Base-by-base conservation (phyloP, 805 yeast genomes). In the Candida adriatica region DNA sequence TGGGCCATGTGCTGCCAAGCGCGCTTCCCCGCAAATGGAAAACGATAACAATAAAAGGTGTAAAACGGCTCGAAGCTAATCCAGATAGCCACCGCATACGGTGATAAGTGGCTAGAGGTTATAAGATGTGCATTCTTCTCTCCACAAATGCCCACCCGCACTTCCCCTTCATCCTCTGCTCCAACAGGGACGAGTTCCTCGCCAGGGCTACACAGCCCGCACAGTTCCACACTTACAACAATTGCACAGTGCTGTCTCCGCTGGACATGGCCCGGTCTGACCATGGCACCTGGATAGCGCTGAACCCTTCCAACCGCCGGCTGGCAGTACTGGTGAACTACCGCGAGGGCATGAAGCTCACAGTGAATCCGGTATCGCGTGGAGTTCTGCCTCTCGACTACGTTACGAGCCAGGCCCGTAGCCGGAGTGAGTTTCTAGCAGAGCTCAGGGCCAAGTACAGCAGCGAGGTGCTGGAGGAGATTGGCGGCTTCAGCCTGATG, bases 231-330 rank as follows among this genome's bases (percentile, higher is more conserved):
- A 34, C 56, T 38, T 56, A 61, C 30, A 53, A 56, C 21, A 27
- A 43, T 18, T 43, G 42, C 18, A 33, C 10, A 29, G 58, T 80
- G 2, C 51, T 85, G 8, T 70, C 81, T 6, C 96, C 96, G 0
- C 58, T 67, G 23, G 96, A 90, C 53, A 53, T 82, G 45, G 85
- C 79, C 1, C 56, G 87, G 21, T 57, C 64, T 2, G 87, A 76
- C 34, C 84, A 74, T 41, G 96, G 98, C 1, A 84, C 96, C 0
- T 92, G 98, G 98, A 73, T 85, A 2, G 96, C 95, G 0, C 68
- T 81, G 2, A 66, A 74, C 24, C 46, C 49, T 6, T 61, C 61
- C 18, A 51, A 45, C 3, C 85, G 85, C 0, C 65, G 68, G 37
- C 36, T 88, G 2, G 82, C 94, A 0, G 81, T 81, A 3, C 64